Percentiles rank a stretch among this genome's conserved stretches.
Evolutionary conservation across 2,329 filamentous ascomycete genomes (phyloP).

Genomic region (Plectosphaerella cucumerina): DNA sequence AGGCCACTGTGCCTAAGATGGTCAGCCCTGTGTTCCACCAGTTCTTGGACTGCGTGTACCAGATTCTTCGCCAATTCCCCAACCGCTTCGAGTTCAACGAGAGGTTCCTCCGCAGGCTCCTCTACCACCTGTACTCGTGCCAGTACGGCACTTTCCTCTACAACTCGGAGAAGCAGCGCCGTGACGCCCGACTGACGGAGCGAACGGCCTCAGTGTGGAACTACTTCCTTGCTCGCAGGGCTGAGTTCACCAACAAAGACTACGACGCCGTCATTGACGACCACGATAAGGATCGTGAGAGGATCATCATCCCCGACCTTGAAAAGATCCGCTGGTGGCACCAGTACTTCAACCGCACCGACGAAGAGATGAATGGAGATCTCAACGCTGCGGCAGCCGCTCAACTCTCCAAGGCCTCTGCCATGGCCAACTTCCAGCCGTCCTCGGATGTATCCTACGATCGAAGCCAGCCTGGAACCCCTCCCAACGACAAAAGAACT

Average conservation of each 20-base stretch:
- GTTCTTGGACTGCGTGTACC: constrained; percentile 91
- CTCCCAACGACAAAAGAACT: constrained; percentile 4
- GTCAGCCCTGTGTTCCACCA: constrained; percentile 97
- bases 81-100: constrained; percentile 95
- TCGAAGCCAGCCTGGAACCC: constrained; percentile 20
- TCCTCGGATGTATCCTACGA: constrained; percentile 13
- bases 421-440: constrained; percentile 16
- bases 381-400: constrained; percentile 51
- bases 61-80: constrained; percentile 80
- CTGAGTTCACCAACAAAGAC: constrained; percentile 77
- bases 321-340: constrained; percentile 91
- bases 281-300: constrained; percentile 71
- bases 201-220: constrained; percentile 89
- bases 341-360: constrained; percentile 77
- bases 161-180: constrained; percentile 87
- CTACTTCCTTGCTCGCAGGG: constrained; percentile 79
- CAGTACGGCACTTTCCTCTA: constrained; percentile 97
- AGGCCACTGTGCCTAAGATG: constrained; percentile 80
- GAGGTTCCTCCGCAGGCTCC: constrained; percentile 78
- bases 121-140: constrained; percentile 93
- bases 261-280: constrained; percentile 77
- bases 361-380: constrained; percentile 87
- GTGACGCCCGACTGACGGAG: constrained; percentile 63
- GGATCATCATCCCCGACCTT: constrained; percentile 75
- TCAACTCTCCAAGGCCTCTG: constrained; percentile 31